These are phyloP conservation scores for Ensete glaucum DNA, from an alignment of 176 grass and related monocot species.

Conservation along the genomic window DNA sequence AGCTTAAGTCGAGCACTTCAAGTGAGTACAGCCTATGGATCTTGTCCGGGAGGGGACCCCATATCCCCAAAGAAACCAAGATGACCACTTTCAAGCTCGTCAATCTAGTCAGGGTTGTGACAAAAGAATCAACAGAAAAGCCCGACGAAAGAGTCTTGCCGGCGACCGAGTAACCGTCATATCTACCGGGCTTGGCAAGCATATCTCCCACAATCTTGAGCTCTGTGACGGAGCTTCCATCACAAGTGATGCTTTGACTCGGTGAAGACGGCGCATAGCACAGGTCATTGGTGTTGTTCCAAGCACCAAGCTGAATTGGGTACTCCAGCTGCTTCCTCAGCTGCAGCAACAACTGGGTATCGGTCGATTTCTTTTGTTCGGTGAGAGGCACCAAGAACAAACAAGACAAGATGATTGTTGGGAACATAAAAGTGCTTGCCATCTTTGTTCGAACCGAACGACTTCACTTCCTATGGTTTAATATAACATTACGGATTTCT, in stretches of 20 bases:
- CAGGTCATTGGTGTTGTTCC: slow-evolving; percentile 41
- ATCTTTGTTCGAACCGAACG: slow-evolving; percentile 24
- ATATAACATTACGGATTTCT: background rate
- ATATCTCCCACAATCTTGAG: slow-evolving; percentile 80
- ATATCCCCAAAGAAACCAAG: slow-evolving; percentile 84
- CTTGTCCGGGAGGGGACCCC: slow-evolving; percentile 81
- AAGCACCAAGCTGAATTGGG: slow-evolving; percentile 58
- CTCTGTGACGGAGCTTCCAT: slow-evolving; percentile 45
- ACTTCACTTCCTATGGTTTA: background rate
- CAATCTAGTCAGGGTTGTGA: slow-evolving; percentile 66
- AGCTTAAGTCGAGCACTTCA: slow-evolving; percentile 86
- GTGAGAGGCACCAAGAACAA: slow-evolving; percentile 42
- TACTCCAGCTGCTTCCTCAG: slow-evolving; percentile 76
- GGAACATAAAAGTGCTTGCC: slow-evolving; percentile 24
- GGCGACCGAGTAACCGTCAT: slow-evolving; percentile 45
- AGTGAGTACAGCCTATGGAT: slow-evolving; percentile 77
- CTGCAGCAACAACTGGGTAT: slow-evolving; percentile 64
- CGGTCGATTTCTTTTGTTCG: slow-evolving; percentile 46
- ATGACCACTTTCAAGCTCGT: slow-evolving; percentile 62
- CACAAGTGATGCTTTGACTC: slow-evolving; percentile 33
- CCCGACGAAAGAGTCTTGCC: slow-evolving; percentile 56
- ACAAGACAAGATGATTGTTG: slow-evolving; percentile 38
- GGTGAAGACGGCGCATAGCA: slow-evolving; percentile 45
- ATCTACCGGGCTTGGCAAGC: slow-evolving; percentile 47
- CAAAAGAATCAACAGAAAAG: slow-evolving; percentile 77